Evolutionary conservation across 371 early-diverging fungal species (phyloP), one percentile per base, ranked within the genome.

Genomic region (Fennellomyces sp.): DNA sequence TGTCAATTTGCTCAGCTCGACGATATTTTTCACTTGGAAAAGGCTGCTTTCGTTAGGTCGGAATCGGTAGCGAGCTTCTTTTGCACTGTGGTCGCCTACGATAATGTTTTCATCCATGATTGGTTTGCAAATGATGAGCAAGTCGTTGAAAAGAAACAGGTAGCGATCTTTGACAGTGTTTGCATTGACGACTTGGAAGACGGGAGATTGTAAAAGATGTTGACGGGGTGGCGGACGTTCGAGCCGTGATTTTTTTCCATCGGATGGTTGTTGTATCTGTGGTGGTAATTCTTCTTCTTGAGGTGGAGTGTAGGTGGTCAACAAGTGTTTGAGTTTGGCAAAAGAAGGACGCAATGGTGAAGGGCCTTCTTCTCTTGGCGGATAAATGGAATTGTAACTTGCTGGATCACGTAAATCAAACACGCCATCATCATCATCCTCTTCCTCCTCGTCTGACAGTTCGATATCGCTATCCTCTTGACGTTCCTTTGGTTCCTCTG

Each of bases 131-230:
- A 94, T 91, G 29, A 94, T 70, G 49, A 94, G 60, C 10, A 92
- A 60, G 61, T 94, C 95, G 51, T 71, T 88, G 64, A 94, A 93
- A 28, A 94, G 70, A 60, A 94, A 91, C 19, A 94, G 75, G 55
- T 90, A 91, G 10, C 90, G 81, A 57, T 91, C 88, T 69, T 92
- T 83, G 70, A 85, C 82, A 35, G 88, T 80, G 49, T 86, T 82
- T 17, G 86, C 70, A 69, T 85, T 78, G 56, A 91, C 85, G 11
- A 94, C 89, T 61, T 91, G 87, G 60, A 86, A 86, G 0, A 89
- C 91, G 29, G 91, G 87, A 19, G 92, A 89, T 27, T 93, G 92
- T 19, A 89, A 72, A 19, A 94, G 68, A 55, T 90, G 87, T 56
- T 71, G 73, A 38, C 93, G 84, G 1, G 82, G 84, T 23, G 78